Evolutionary conservation across 129 eudicot genomes (phyloP).

Genomic region (Chrysanthemum lavandulifolium): DNA sequence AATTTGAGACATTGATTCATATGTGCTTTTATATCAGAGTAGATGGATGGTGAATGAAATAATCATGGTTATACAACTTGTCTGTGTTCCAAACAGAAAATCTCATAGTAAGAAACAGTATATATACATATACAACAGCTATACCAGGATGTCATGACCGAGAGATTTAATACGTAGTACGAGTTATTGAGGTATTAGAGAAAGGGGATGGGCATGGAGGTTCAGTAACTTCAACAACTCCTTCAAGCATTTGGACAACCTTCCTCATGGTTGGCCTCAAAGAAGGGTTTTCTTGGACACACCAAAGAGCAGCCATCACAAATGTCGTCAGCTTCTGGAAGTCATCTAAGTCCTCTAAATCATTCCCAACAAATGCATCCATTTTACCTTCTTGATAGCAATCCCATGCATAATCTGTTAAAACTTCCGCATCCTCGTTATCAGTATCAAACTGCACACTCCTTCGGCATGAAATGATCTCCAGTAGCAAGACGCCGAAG

Average conservation of each 20-base stretch:
- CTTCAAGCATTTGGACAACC: not conserved
- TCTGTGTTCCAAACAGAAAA: no score
- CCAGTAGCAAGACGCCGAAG: constrained; percentile 44
- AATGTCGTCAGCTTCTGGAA: not conserved
- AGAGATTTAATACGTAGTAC: no score
- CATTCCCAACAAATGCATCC: not conserved
- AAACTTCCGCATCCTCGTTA: not conserved
- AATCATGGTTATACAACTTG: no score
- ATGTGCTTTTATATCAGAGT: no score
- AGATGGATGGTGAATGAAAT: no score
- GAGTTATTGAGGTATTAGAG: not conserved
- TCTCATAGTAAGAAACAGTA: no score
- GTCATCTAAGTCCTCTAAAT: not conserved
- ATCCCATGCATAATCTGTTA: not conserved
- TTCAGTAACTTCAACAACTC: not conserved
- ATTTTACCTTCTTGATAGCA: not conserved
- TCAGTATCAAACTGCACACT: not conserved
- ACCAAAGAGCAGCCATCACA: not conserved
- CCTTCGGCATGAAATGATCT: constrained; percentile 43
- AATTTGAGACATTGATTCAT: no score
- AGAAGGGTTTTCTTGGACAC: not conserved
- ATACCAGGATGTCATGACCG: no score
- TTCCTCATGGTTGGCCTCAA: constrained; percentile 1
- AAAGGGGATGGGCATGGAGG: not conserved
- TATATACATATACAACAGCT: no score